Evolutionary conservation across 257 asterid genomes (phyloP), one percentile per base, ranked within the genome.

Genomic region (Haberlea rhodopensis): DNA sequence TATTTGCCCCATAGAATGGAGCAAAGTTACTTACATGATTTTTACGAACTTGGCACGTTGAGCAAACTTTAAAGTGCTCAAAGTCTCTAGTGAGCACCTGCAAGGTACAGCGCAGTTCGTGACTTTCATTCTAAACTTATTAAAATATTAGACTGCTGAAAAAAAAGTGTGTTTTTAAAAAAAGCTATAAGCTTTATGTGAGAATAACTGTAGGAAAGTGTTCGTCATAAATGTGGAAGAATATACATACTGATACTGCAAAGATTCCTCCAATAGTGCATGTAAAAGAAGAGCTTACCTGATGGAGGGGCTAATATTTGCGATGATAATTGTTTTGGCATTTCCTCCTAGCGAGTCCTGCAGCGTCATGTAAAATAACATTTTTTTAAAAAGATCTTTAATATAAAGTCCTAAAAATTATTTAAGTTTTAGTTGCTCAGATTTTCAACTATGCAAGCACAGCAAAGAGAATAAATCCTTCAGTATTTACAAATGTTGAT

Each of bases 261-360:
- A 19, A 6, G 10, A 21, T 62, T 46, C n/a, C 63, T 18, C 46
- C 27, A 72, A 31, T 63, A 32, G 67, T 59, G 62, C 62, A 59
- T 37, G 9, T 45, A 7, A 34, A 60, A 63, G 67, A 51, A 63
- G 29, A 28, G 71, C 84, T 69, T 29, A 90, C 97, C 95, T 46
- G 75, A 58, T 81, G 66, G 99, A 85, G 31, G 99, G 99, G 73
- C 95, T 94, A 48, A 94, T 83, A 71, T 94, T 94, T 51, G 99
- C 99, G 24, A 94, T 87, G 66, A 94, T 94, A 63, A 76, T 80
- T 79, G 99, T 94, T 79, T 94, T 94, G 68, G 97, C 95, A 82
- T 94, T 94, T 76, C 99, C 99, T 57, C 99, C 99, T 53, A 94
- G 73, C 8, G 99, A 94, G 53, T 94, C 99, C 97, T 90, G 85